Percentiles rank a stretch among this genome's conserved stretches.
Conservation (phyloP, 805 yeast species). For the Lipomyces sp. region DNA sequence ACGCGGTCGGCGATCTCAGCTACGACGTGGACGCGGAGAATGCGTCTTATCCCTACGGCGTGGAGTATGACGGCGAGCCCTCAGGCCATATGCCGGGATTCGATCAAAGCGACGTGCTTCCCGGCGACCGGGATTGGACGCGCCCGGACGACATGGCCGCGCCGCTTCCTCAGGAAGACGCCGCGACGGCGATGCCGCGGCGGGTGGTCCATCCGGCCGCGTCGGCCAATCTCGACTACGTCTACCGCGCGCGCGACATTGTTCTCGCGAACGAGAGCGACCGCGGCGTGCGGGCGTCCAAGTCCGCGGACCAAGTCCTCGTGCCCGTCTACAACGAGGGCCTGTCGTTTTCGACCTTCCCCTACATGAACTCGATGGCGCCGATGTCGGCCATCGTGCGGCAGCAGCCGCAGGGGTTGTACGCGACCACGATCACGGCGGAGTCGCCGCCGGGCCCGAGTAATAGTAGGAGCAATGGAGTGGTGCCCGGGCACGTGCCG, state of each 20-base stretch:
- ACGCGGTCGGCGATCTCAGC: slow-evolving; percentile 1
- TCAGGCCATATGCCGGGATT: no score
- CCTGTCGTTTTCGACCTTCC: slow-evolving; percentile 33
- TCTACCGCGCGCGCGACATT: slow-evolving; percentile 16
- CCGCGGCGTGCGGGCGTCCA: background rate
- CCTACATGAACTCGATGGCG: slow-evolving; percentile 34
- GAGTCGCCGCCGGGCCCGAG: background rate
- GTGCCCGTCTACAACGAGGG: slow-evolving; percentile 33
- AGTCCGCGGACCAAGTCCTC: slow-evolving; percentile 17
- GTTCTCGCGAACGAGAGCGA: slow-evolving; percentile 10
- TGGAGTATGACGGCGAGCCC: background rate
- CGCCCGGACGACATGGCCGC: no score
- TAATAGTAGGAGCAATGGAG: slow-evolving; percentile 1
- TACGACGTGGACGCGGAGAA: slow-evolving; percentile 7
- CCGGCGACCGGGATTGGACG: no score
- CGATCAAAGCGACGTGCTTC: no score
- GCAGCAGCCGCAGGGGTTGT: slow-evolving; percentile 22
- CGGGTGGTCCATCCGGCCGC: slow-evolving; percentile 17
- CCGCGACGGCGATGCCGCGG: no score
- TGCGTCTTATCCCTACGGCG: background rate
- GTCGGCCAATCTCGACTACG: slow-evolving; percentile 6
- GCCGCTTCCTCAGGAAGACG: no score
- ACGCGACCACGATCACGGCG: slow-evolving; percentile 16
- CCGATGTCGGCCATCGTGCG: slow-evolving; percentile 27
- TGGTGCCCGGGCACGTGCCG: slow-evolving; percentile 25